Conservation (phyloP, 23 red algal genomes). For the Chondrus crispus region DNA sequence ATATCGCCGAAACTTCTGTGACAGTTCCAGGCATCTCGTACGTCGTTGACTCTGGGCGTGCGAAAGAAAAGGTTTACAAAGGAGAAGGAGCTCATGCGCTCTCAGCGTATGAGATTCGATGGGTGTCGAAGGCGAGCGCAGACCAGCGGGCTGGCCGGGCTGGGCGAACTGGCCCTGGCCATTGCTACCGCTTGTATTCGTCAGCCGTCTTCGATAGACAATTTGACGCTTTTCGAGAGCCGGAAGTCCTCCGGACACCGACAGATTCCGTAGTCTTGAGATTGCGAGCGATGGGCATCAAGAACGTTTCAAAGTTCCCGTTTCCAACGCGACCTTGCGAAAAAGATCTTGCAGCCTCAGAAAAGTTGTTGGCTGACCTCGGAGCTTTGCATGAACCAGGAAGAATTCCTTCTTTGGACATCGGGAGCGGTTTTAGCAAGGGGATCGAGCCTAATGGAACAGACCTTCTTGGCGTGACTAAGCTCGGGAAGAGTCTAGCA, state of each 20-base stretch:
- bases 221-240: constrained; percentile 52
- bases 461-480: constrained; percentile 33
- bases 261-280: constrained; percentile 76
- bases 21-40: constrained; percentile 84
- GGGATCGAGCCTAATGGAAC: neutral
- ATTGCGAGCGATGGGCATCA: constrained; percentile 73
- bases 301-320: constrained; percentile 70
- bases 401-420: neutral
- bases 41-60: constrained; percentile 85
- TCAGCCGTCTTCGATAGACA: constrained; percentile 61
- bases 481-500: constrained; percentile 55
- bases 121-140: constrained; percentile 79
- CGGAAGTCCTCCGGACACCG: constrained; percentile 69
- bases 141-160: constrained; percentile 91
- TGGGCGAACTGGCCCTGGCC: constrained; percentile 87
- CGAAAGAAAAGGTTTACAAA: constrained; percentile 73
- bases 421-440: no score
- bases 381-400: constrained; percentile 58
- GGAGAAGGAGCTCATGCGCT: constrained; percentile 1
- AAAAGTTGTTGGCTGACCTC: constrained; percentile 39
- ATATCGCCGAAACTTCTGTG: constrained; percentile 96
- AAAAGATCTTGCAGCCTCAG: constrained; percentile 40
- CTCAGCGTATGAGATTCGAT: constrained; percentile 44
- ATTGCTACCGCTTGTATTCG: constrained; percentile 95
- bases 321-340: constrained; percentile 60